These are phyloP conservation scores for Naganishia liquefaciens DNA, from an alignment of 1,284 basidiomycete species.

Conservation along the genomic window DNA sequence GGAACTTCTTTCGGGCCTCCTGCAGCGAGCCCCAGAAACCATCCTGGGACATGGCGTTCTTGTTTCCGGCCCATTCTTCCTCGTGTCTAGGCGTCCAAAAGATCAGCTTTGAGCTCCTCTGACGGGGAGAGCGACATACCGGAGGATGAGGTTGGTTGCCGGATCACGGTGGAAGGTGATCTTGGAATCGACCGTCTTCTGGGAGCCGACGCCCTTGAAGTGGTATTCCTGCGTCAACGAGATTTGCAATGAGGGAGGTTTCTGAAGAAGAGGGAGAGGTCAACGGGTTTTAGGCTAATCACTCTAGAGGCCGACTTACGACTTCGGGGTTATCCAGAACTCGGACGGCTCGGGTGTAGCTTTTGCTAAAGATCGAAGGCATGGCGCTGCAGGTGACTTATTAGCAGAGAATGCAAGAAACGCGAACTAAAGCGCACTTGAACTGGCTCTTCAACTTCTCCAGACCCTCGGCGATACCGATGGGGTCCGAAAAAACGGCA, in stretches of 20 bases:
- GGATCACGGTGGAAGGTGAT: conserved; percentile 47
- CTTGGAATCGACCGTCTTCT: conserved; percentile 43
- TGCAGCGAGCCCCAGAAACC: conserved; percentile 47
- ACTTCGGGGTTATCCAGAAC: conserved; percentile 45
- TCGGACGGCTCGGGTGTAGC: conserved; percentile 39
- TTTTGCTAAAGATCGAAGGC: conserved; percentile 42
- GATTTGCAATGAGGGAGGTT: conserved; percentile 47
- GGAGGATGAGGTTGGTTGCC: conserved; percentile 39
- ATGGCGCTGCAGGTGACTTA: conserved; percentile 34
- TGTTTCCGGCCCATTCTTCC: conserved; percentile 46
- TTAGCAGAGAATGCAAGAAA: not conserved
- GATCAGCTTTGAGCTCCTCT: not conserved
- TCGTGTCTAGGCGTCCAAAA: conserved; percentile 40
- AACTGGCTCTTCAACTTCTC: conserved; percentile 45
- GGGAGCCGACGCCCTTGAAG: conserved; percentile 35
- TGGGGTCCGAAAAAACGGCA: conserved; percentile 45
- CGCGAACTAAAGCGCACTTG: conserved; percentile 34
- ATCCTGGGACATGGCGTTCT: conserved; percentile 42
- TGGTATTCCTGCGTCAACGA: conserved; percentile 43
- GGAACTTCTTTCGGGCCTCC: conserved; percentile 44
- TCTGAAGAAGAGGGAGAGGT: conserved; percentile 31
- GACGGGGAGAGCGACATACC: conserved; percentile 33
- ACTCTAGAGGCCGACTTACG: too few relatives aligned
- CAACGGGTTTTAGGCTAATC: too few relatives aligned
- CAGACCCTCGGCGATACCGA: conserved; percentile 43